Conservation (phyloP, 805 yeast species). For the Ogataea nakhonphanomensis region DNA sequence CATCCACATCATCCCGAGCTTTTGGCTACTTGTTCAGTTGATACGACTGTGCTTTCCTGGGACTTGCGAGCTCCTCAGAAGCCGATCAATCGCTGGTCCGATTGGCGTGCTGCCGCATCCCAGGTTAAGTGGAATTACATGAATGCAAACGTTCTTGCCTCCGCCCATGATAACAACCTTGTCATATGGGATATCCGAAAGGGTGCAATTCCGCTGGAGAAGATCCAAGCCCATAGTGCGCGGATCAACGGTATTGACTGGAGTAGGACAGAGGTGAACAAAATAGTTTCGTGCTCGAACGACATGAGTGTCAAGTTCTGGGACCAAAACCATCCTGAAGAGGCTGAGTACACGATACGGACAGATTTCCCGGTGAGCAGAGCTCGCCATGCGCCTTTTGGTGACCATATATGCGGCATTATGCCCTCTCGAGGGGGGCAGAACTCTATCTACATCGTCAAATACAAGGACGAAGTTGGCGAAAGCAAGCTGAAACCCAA, state of each 20-base stretch:
- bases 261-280: constrained; percentile 53
- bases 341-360: constrained; percentile 55
- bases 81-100: constrained; percentile 80
- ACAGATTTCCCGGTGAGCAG: constrained; percentile 87
- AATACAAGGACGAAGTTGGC: constrained; percentile 39
- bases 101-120: constrained; percentile 92
- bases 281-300: constrained; percentile 78
- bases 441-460: constrained; percentile 56
- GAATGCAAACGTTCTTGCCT: constrained; percentile 74
- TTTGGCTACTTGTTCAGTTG: constrained; percentile 90
- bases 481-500: constrained; percentile 46
- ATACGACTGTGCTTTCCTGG: constrained; percentile 85
- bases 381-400: constrained; percentile 87
- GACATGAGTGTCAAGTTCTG: constrained; percentile 83
- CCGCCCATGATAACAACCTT: constrained; percentile 78
- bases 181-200: constrained; percentile 86
- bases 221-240: constrained; percentile 72
- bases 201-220: constrained; percentile 70
- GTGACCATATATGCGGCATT: constrained; percentile 74
- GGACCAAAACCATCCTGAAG: constrained; percentile 49
- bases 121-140: constrained; percentile 91
- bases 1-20: constrained; percentile 84
- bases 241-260: constrained; percentile 90
- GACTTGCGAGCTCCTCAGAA: constrained; percentile 77
- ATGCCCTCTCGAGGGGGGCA: constrained; percentile 90